phyloP scores from a whole-genome alignment of 345 rosid species.

The Gossypium rotundifolium region DNA sequence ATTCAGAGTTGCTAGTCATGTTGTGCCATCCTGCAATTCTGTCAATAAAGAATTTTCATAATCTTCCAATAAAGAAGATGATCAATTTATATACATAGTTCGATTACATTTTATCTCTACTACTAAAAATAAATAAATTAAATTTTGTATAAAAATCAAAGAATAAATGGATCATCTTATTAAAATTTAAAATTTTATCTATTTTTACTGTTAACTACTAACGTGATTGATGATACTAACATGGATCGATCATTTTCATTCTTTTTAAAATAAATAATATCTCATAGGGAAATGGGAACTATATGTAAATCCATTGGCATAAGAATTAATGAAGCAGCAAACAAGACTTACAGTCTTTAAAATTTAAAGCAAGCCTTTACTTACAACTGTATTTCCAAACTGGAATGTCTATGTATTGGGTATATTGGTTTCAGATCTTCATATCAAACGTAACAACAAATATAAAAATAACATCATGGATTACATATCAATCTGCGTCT shows the following conservation, averaged over 20 bases:
- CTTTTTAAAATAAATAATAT: too few relatives aligned
- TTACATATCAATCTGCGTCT: slow-evolving; percentile 41
- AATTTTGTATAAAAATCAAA: background rate
- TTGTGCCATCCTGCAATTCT: too few relatives aligned
- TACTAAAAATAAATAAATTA: background rate
- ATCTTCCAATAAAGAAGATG: background rate
- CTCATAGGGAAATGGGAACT: too few relatives aligned
- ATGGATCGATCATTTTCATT: too few relatives aligned
- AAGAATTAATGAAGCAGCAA: background rate
- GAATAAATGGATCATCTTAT: too few relatives aligned
- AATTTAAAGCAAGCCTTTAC: slow-evolving; percentile 4
- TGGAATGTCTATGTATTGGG: background rate
- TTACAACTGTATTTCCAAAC: slow-evolving; percentile 12
- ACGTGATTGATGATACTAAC: too few relatives aligned
- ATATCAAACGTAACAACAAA: background rate
- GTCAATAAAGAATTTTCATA: too few relatives aligned
- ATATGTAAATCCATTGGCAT: background rate
- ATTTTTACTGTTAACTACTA: too few relatives aligned
- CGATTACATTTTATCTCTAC: too few relatives aligned
- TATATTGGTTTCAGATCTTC: background rate
- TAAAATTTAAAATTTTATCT: background rate
- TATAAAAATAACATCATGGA: background rate
- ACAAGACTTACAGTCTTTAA: background rate
- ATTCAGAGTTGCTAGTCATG: too few relatives aligned
- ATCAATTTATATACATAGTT: background rate